A percentile compares a stretch with the other conserved stretches of the same genome.
phyloP scores from a whole-genome alignment of 2,329 filamentous ascomycete genomes.

The Cucurbitaria berberidis region DNA sequence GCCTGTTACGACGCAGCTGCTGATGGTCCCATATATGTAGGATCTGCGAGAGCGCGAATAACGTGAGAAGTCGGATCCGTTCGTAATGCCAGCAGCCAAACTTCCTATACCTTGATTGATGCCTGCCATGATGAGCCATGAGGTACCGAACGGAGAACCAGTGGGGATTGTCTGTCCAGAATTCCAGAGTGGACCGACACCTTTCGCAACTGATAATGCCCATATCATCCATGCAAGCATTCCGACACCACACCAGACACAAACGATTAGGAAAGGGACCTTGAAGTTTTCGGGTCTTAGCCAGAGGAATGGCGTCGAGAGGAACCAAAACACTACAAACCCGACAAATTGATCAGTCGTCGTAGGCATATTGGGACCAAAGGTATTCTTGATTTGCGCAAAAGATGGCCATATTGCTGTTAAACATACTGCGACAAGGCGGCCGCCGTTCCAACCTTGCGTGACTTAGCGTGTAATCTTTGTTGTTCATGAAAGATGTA shows the following conservation, averaged over 20 bases:
- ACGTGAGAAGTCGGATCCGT: constrained; percentile 54
- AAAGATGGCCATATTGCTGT: constrained; percentile 48
- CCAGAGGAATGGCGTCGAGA: constrained; percentile 54
- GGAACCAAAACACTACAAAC: constrained; percentile 44
- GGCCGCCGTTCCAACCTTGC: constrained; percentile 45
- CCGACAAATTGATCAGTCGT: constrained; percentile 47
- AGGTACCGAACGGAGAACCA: constrained; percentile 48
- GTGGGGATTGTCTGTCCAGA: constrained; percentile 46
- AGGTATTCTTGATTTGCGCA: constrained; percentile 43
- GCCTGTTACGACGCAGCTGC: constrained; percentile 51
- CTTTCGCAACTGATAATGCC: constrained; percentile 53
- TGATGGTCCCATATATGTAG: constrained; percentile 51
- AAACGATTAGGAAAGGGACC: constrained; percentile 54
- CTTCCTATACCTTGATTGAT: constrained; percentile 54
- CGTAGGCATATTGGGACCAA: constrained; percentile 41
- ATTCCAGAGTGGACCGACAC: constrained; percentile 53
- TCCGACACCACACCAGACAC: constrained; percentile 52
- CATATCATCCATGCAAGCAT: constrained; percentile 58
- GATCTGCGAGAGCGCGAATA: constrained; percentile 47
- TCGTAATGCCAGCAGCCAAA: constrained; percentile 52
- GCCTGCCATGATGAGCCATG: constrained; percentile 55
- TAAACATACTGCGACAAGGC: constrained; percentile 42
- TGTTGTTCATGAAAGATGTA: neutral
- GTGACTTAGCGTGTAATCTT: neutral
- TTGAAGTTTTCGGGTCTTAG: constrained; percentile 60